Base-by-base conservation (phyloP, 2,329 filamentous ascomycete genomes). In the Aureobasidium sp. region DNA sequence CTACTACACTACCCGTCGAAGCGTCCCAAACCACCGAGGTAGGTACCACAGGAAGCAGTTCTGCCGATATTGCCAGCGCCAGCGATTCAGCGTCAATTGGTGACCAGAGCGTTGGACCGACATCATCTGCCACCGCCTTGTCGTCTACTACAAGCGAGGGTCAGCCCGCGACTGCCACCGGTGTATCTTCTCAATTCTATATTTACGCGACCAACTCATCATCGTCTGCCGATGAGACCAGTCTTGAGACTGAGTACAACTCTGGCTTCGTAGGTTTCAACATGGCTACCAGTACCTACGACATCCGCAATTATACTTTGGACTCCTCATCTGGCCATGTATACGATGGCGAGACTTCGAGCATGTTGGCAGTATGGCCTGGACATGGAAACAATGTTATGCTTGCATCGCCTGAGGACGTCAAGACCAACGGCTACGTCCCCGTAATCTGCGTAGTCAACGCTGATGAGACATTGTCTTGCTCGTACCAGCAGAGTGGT, bases 121-220 rank as follows among this genome's bases (percentile, higher is more conserved):
- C 38, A 29, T 10, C 25, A 15, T 45, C 54, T 31, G 54, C 36
- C 13, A n/a, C n/a, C n/a, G n/a, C n/a, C n/a, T 10, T 55, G 36
- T 40, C 58, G n/a, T 33, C 38, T 33, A 25, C 56, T 16, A 33
- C 27, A 7, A 31, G 23, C 36, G 43, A 1, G n/a, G 29, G n/a
- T 18, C n/a, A 36, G 31, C 18, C 45, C 25, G 36, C 58, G 25
- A 36, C 31, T 42, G 45, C 58, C 27, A 48, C 58, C 42, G 33
- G 18, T 61, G 43, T 51, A 36, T n/a, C 27, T 25, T 40, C 31
- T 27, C 33, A 20, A 11, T 63, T 63, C 38, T 63, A 53, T 20
- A 18, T 63, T 15, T 63, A 63, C n/a, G 60, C 48, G 7, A 53
- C 60, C 47, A 63, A 63, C 13, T 63, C 60, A 36, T 63, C 60